Evolutionary conservation across 129 eudicot genomes (phyloP).

Genomic region (Ambrosia trifida): DNA sequence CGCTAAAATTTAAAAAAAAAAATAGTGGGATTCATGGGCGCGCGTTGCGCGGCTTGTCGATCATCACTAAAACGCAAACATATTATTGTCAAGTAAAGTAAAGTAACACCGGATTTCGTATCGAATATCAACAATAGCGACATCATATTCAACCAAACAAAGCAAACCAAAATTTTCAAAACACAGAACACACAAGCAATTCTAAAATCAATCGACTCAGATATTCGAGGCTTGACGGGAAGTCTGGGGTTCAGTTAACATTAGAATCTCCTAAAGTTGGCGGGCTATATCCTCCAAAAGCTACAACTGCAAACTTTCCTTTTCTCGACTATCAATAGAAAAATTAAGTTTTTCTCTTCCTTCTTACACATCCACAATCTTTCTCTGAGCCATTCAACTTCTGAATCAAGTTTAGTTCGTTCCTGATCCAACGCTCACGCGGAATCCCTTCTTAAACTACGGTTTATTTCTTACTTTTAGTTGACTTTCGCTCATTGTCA

Average conservation of each 20-base stretch:
- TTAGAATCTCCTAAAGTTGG: constrained; percentile 81
- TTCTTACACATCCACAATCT: constrained; percentile 64
- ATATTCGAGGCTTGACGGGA: constrained; percentile 72
- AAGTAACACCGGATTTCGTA: too few relatives aligned
- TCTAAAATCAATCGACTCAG: too few relatives aligned
- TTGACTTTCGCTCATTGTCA: constrained; percentile 31
- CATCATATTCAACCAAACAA: too few relatives aligned
- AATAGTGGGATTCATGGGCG: too few relatives aligned
- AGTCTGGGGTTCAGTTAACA: constrained; percentile 52
- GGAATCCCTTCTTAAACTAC: constrained; percentile 48
- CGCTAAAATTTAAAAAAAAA: too few relatives aligned
- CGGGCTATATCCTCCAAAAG: constrained; percentile 76
- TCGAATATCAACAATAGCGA: too few relatives aligned
- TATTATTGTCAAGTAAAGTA: too few relatives aligned
- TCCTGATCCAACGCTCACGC: constrained; percentile 60
- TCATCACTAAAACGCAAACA: too few relatives aligned
- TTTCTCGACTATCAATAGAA: constrained; percentile 58
- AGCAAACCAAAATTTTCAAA: too few relatives aligned
- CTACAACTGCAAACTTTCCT: constrained; percentile 65
- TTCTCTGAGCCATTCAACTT: constrained; percentile 71
- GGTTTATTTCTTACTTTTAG: constrained; percentile 18
- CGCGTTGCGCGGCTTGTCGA: too few relatives aligned
- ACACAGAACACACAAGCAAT: too few relatives aligned
- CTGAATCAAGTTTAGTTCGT: constrained; percentile 65
- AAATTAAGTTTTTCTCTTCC: constrained; percentile 76